Conservation (phyloP, 805 yeast genomes). For the Wickerhamomyces bisporus region DNA sequence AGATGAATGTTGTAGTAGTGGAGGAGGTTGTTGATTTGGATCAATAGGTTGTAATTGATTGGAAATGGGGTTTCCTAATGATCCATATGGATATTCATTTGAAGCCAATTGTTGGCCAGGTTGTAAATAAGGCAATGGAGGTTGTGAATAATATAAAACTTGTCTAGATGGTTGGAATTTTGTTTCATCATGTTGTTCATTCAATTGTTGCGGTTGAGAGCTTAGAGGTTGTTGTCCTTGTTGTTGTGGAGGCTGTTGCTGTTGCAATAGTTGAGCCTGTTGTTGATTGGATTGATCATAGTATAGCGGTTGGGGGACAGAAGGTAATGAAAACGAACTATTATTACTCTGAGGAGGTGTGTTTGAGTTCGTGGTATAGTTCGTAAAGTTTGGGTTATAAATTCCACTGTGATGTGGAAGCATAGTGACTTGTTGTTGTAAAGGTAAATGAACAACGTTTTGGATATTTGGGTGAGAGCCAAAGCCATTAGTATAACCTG, state of each 20-base stretch:
- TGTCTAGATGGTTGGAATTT: constrained; percentile 2
- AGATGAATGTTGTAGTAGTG: constrained; percentile 2
- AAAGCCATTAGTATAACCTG: too few relatives aligned
- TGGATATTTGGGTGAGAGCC: too few relatives aligned
- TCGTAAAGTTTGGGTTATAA: neutral
- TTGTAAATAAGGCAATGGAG: neutral
- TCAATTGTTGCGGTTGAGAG: constrained; percentile 4
- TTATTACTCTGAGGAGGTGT: constrained; percentile 2
- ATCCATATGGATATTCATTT: neutral
- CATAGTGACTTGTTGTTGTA: constrained; percentile 1
- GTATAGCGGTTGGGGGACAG: constrained; percentile 5
- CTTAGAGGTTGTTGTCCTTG: too few relatives aligned
- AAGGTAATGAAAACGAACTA: constrained; percentile 9
- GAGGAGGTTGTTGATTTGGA: constrained; percentile 1
- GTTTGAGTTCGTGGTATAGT: constrained; percentile 3
- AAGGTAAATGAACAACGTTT: too few relatives aligned
- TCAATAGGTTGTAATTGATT: neutral
- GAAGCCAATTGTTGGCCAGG: neutral
- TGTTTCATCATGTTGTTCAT: constrained; percentile 2
- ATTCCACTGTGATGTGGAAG: neutral
- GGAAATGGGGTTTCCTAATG: neutral
- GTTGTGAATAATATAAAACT: constrained; percentile 1
- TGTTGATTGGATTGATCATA: constrained; percentile 4
- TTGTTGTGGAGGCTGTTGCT: constrained; percentile 3
- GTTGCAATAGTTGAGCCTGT: constrained; percentile 2